Conservation (phyloP, 139 green algal species). For the Spirogloea muscicola region DNA sequence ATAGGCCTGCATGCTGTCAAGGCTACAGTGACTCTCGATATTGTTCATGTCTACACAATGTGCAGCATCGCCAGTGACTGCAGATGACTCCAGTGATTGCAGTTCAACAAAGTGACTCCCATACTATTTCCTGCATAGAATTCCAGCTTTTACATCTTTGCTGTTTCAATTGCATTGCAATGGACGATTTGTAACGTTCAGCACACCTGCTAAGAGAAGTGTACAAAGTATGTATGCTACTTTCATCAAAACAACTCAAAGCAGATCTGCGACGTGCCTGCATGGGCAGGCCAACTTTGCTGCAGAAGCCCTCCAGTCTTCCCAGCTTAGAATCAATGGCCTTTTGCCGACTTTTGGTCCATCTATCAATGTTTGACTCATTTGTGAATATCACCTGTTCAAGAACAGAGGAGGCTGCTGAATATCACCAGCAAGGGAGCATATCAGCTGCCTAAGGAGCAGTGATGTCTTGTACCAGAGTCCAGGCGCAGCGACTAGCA, state of each 20-base stretch:
- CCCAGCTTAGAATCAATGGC: constrained; percentile 34
- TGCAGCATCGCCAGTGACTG: background rate
- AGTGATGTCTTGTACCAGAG: no score
- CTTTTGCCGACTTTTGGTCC: constrained; percentile 22
- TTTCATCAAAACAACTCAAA: background rate
- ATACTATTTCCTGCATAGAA: no score
- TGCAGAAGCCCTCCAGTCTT: background rate
- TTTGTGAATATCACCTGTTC: constrained; percentile 43
- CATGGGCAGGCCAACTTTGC: background rate
- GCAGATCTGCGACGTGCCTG: background rate
- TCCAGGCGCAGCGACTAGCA: no score
- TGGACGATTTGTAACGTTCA: background rate
- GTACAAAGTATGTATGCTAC: background rate
- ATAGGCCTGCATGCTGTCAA: background rate
- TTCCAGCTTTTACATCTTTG: no score
- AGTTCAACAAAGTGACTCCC: no score
- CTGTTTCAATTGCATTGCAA: no score
- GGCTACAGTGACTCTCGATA: background rate
- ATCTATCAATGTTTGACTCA: constrained; percentile 33
- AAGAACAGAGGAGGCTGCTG: no score
- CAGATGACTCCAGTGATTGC: background rate
- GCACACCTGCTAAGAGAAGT: background rate
- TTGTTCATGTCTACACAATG: background rate
- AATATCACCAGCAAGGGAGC: no score
- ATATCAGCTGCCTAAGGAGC: no score